phyloP scores from a whole-genome alignment of 768 basidiomycete species.

The Hygrocybe punicea region DNA sequence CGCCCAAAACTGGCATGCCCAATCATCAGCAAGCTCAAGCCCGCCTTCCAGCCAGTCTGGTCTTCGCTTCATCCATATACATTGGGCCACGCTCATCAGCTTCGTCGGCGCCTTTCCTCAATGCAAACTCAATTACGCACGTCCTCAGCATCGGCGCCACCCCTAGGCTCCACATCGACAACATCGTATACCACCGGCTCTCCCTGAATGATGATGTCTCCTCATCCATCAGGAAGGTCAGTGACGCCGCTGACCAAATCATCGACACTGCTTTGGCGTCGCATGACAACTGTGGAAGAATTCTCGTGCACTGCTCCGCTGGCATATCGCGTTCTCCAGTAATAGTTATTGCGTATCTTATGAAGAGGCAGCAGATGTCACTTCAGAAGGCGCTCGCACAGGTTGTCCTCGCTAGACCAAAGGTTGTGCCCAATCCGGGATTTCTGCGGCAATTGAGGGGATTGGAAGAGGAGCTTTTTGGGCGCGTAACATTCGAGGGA shows the following conservation, averaged over 20 bases:
- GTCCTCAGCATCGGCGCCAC: conserved; percentile 41
- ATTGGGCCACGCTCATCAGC: conserved; percentile 43
- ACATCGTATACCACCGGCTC: conserved; percentile 39
- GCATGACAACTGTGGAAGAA: conserved; percentile 27
- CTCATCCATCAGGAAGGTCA: conserved; percentile 27
- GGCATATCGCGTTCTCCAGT: conserved; percentile 45
- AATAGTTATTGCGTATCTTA: conserved; percentile 41
- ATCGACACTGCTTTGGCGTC: conserved; percentile 28
- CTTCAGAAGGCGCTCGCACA: conserved; percentile 37
- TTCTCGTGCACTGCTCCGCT: conserved; percentile 46
- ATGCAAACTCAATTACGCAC: conserved; percentile 34
- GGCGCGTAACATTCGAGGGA: conserved; percentile 29
- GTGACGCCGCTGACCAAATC: conserved; percentile 27
- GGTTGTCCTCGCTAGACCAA: conserved; percentile 34
- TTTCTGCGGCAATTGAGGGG: conserved; percentile 45
- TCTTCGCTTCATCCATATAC: conserved; percentile 24
- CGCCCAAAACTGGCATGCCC: too few species aligned
- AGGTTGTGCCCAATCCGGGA: conserved; percentile 41
- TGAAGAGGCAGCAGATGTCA: conserved; percentile 35
- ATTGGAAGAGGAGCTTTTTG: conserved; percentile 29
- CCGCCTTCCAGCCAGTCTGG: too few species aligned
- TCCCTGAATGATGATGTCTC: conserved; percentile 35
- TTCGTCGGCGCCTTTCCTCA: conserved; percentile 34
- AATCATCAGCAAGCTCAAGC: too few species aligned
- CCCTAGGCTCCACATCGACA: conserved; percentile 28